phyloP scores from a whole-genome alignment of 2,329 filamentous ascomycete genomes.

The Rutstroemia sydowiana region DNA sequence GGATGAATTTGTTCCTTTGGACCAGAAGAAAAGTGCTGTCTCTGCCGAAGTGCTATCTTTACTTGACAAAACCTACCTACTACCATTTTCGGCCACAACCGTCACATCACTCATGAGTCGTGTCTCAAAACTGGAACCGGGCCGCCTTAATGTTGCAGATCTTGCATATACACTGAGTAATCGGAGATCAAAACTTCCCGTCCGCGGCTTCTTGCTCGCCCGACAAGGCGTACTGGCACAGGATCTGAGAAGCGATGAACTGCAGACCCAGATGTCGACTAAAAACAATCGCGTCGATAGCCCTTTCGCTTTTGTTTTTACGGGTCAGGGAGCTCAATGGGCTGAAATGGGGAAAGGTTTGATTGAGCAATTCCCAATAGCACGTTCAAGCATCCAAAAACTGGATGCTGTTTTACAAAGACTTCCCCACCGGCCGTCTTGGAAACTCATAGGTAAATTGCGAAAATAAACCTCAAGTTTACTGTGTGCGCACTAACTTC shows the following conservation, averaged over 20 bases:
- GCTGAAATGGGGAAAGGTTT: conserved; percentile 21
- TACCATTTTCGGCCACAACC: not conserved
- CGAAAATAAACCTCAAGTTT: not conserved
- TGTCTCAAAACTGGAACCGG: not conserved
- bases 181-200: not conserved
- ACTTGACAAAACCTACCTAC: not conserved
- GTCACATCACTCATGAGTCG: not conserved
- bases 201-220: not conserved
- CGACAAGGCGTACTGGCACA: not conserved
- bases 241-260: not conserved
- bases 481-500: too few relatives aligned
- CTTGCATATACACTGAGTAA: not conserved
- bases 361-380: not conserved
- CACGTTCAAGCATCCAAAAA: conserved; percentile 14
- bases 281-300: conserved; percentile 1
- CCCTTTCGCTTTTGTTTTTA: conserved; percentile 18
- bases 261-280: not conserved
- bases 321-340: conserved; percentile 28
- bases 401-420: not conserved
- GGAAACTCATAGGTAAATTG: not conserved
- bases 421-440: not conserved
- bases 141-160: not conserved
- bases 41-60: not conserved
- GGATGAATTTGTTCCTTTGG: not conserved
- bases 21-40: not conserved